Evolutionary conservation across 257 asterid species (phyloP), one percentile per base, ranked within the genome.

Genomic region (Jasminum sambac): DNA sequence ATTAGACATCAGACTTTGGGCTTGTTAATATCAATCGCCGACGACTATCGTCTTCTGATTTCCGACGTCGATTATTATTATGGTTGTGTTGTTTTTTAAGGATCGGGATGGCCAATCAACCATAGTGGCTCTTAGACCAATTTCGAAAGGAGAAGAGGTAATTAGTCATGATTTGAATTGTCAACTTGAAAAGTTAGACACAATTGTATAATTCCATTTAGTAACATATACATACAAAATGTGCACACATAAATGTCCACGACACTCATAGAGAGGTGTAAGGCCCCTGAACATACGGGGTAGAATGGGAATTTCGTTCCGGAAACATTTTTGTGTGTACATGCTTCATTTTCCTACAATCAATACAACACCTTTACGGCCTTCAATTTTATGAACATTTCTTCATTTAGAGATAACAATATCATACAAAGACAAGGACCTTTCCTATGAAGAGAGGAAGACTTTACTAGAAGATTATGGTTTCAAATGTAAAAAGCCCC

Each of bases 21-120:
- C n/a, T n/a, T n/a, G n/a, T n/a, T n/a, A n/a, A n/a, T n/a, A n/a
- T n/a, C n/a, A n/a, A n/a, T n/a, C n/a, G n/a, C n/a, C n/a, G n/a
- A n/a, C n/a, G n/a, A n/a, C n/a, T n/a, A n/a, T n/a, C n/a, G n/a
- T n/a, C n/a, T n/a, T n/a, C n/a, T 16, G 55, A 3, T 6, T 21
- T 16, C 5, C n/a, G 2, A 48, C 11, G 16, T 6, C 24, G 59
- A 48, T 7, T 21, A 30, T 30, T 30, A 30, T 42, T 34, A 37
- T 42, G 68, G 25, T 57, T 5, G 46, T 72, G 57, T 24, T 71
- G 68, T 65, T 75, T 66, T 14, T 12, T 66, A 79, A 90, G 99
- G 99, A 94, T 71, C 71, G 68, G 79, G 96, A 94, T 83, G 98
- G 96, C 60, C 90, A 86, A 78, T 96, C 96, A 72, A 84, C 86